Evolutionary conservation across 352 stramenopile species (phyloP), one percentile per base, ranked within the genome.

Genomic region (Phytopythium aichiense): DNA sequence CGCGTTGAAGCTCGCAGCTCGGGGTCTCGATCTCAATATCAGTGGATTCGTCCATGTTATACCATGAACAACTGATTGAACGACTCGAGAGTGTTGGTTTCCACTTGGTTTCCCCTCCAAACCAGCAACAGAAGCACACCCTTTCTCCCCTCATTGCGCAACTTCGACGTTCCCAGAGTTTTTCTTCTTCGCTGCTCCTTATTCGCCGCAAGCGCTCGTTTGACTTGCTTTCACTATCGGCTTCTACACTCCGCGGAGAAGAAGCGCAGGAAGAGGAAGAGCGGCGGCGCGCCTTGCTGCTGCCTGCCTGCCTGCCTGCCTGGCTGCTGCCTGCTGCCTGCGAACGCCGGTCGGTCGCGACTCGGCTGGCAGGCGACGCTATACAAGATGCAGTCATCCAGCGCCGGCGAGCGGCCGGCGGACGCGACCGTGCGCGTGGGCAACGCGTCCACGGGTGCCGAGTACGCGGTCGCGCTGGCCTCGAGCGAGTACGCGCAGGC

Each of bases 401-500:
- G 43, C n/a, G n/a, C 20, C 8, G 43, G 5, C n/a, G 43, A 50
- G 43, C 43, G 43, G n/a, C 43, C 18, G n/a, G 53, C 53, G 22
- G 33, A 22, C 35, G 35, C 35, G 8, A 31, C 33, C 58, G 66
- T 87, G 56, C 71, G 56, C 40, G 79, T 88, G 33, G 79, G 74
- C 37, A 74, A 88, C 58, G 75, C 79, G 37, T 70, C 72, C 51
- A 79, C 73, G 3, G 79, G 79, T 58, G 62, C 53, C 48, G 42
- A 71, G 25, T 69, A 88, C 64, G 50, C 52, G 16, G 61, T 86
- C 38, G 46, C 71, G 55, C 61, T 86, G 30, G 58, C 42, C 18
- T 83, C 73, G 22, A 73, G 67, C 66, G 79, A 84, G 84, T 93
- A 75, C 49, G 70, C 71, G 8, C 22, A 18, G 20, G n/a, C n/a